Evolutionary conservation across 495 filamentous ascomycete species (phyloP).

Genomic region (Neurospora sublineolata): DNA sequence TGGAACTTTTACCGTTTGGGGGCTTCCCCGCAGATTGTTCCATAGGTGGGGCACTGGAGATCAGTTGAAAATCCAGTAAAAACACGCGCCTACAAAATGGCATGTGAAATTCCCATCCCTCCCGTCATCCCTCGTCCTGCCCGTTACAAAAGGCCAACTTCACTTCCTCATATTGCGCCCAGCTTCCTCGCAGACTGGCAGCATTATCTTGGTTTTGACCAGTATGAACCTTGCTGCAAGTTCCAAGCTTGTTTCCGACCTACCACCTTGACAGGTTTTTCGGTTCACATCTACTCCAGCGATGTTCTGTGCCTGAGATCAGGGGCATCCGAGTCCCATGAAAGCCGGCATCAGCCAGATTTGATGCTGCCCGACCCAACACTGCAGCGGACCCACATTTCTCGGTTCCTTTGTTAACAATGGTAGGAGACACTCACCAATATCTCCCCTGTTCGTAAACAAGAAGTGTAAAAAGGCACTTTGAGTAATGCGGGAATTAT

Average conservation of each 20-base stretch:
- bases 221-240: not conserved
- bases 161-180: not conserved
- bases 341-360: not conserved
- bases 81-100: not conserved
- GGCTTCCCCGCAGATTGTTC: not conserved
- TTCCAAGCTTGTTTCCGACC: not conserved
- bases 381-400: not conserved
- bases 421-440: not conserved
- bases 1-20: not conserved
- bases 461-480: no score
- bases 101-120: not conserved
- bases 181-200: not conserved
- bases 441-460: not conserved
- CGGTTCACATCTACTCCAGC: not conserved
- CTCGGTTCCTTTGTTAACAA: not conserved
- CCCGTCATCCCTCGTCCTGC: not conserved
- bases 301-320: not conserved
- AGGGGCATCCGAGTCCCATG: not conserved
- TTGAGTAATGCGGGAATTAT: no score
- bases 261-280: not conserved
- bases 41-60: not conserved
- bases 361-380: no score
- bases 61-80: not conserved
- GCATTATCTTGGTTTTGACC: not conserved
- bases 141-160: not conserved